Evolutionary conservation across 768 basidiomycete species (phyloP).

Genomic region (Boletus fagicola): DNA sequence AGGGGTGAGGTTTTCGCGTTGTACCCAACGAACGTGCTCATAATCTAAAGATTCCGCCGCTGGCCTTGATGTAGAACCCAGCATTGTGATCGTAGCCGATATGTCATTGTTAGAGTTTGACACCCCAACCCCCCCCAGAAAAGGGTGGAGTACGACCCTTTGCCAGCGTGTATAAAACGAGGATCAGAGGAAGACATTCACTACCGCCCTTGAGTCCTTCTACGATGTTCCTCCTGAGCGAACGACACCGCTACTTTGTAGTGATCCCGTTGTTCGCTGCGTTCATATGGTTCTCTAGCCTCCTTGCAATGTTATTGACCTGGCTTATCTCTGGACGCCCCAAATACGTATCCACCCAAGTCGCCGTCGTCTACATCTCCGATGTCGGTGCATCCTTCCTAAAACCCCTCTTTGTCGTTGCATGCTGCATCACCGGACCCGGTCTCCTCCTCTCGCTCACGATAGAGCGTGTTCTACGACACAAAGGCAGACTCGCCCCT

Average conservation of each 20-base stretch:
- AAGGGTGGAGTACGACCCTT: neutral
- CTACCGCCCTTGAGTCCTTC: neutral
- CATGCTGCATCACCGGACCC: slow-evolving; percentile 60
- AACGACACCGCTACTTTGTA: slow-evolving; percentile 57
- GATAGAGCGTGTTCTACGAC: slow-evolving; percentile 62
- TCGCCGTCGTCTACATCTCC: slow-evolving; percentile 69
- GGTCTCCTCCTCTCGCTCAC: slow-evolving; percentile 59
- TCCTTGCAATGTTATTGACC: slow-evolving; percentile 68
- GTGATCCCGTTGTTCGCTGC: slow-evolving; percentile 61
- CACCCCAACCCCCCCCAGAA: neutral
- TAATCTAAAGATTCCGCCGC: no score
- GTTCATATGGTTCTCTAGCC: slow-evolving; percentile 68
- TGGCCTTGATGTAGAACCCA: neutral
- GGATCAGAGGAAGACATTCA: neutral
- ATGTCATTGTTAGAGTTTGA: neutral
- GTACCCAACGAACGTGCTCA: neutral
- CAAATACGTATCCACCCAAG: slow-evolving; percentile 49
- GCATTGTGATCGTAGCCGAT: no score
- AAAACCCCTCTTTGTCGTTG: slow-evolving; percentile 73
- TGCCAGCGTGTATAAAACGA: slow-evolving; percentile 9
- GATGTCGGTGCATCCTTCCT: slow-evolving; percentile 72
- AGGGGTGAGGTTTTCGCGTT: neutral
- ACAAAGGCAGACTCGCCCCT: slow-evolving; percentile 64
- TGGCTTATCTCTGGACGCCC: slow-evolving; percentile 66
- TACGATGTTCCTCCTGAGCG: slow-evolving; percentile 16